A percentile compares a stretch with the other conserved stretches of the same genome.
Evolutionary conservation across 2,329 filamentous ascomycete genomes (phyloP).

Genomic region (Alternaria tenuissima): DNA sequence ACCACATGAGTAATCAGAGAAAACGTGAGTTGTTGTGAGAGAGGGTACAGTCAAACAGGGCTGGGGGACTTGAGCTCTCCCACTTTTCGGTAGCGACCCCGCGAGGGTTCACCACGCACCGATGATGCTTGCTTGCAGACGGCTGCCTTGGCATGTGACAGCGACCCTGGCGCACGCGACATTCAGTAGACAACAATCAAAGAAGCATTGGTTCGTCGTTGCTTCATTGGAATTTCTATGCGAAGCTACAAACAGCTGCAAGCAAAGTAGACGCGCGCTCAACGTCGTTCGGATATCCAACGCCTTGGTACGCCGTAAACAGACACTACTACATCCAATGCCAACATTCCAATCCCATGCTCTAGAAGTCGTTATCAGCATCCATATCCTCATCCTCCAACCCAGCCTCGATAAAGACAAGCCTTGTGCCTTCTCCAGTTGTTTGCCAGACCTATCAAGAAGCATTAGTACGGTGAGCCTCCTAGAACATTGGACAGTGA

Average conservation of each 20-base stretch:
- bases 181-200: neutral
- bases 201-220: neutral
- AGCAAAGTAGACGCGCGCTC: constrained; percentile 12
- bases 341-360: constrained; percentile 16
- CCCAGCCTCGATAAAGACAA: constrained; percentile 64
- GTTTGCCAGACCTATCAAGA: constrained; percentile 62
- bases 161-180: constrained; percentile 5
- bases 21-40: neutral
- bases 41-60: neutral
- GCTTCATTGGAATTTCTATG: constrained; percentile 14
- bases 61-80: constrained; percentile 11
- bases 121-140: constrained; percentile 23
- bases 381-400: constrained; percentile 56
- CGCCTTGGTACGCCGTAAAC: constrained; percentile 38
- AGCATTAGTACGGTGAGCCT: constrained; percentile 39
- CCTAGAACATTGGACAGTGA: neutral
- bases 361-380: constrained; percentile 47
- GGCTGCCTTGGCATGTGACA: constrained; percentile 23
- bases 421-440: constrained; percentile 61
- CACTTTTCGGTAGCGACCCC: constrained; percentile 25
- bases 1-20: constrained; percentile 2
- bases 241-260: constrained; percentile 4
- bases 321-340: constrained; percentile 23
- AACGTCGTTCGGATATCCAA: constrained; percentile 27
- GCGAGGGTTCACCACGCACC: constrained; percentile 16